Evolutionary conservation across 2,329 filamentous ascomycete genomes (phyloP).

Genomic region (Calonectria henricotiae): DNA sequence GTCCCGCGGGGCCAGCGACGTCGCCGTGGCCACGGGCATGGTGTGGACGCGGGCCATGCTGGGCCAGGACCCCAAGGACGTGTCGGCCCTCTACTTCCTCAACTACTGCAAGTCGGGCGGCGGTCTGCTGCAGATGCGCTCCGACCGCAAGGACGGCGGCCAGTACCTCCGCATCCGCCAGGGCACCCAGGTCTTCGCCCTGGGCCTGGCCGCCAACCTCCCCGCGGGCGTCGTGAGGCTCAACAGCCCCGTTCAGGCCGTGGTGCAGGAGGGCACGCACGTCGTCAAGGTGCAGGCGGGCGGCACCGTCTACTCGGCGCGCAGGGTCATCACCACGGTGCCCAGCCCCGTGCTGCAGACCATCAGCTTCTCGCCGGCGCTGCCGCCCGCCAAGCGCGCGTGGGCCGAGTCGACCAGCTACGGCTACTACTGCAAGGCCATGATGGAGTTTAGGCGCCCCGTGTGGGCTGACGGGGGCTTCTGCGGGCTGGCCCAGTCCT

Average conservation of each 20-base stretch:
- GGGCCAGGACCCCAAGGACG: conserved; percentile 66
- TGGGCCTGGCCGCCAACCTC: conserved; percentile 58
- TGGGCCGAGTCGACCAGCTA: conserved; percentile 56
- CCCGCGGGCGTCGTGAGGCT: conserved; percentile 52
- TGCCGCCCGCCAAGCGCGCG: conserved; percentile 62
- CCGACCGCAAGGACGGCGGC: conserved; percentile 68
- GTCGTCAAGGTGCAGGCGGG: conserved; percentile 50
- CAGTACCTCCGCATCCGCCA: conserved; percentile 68
- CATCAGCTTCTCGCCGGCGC: conserved; percentile 65
- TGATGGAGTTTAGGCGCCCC: conserved; percentile 61
- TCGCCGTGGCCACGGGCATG: conserved; percentile 49
- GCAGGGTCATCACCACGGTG: conserved; percentile 66
- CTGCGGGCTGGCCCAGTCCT: conserved; percentile 65
- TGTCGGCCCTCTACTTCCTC: conserved; percentile 70
- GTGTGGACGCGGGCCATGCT: conserved; percentile 69
- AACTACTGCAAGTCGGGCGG: conserved; percentile 70
- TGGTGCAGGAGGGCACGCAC: conserved; percentile 50
- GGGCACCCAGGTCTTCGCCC: conserved; percentile 64
- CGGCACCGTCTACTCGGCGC: conserved; percentile 55
- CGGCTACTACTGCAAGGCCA: conserved; percentile 69
- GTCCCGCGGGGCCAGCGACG: conserved; percentile 44
- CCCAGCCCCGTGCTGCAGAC: conserved; percentile 64
- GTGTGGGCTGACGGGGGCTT: conserved; percentile 61
- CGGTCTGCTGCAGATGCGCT: conserved; percentile 69
- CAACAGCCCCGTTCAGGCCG: conserved; percentile 52